Evolutionary conservation across 2,329 filamentous ascomycete species (phyloP).

Genomic region (Diplodia corticola): DNA sequence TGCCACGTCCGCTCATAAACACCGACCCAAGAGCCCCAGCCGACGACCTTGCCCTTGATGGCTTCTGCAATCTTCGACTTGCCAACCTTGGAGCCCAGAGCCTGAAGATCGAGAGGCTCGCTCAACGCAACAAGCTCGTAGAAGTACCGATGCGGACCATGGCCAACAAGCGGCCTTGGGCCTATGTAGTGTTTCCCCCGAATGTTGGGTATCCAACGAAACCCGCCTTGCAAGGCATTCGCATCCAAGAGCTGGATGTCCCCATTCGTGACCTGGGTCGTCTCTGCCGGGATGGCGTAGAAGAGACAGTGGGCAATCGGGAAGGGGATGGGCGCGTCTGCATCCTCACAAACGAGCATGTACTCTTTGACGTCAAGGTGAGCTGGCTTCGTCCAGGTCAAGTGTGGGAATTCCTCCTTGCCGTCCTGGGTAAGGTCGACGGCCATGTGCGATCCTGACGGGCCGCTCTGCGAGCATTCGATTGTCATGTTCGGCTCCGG

Average conservation of each 20-base stretch:
- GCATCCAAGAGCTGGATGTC: constrained; percentile 10
- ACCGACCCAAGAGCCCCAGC: constrained; percentile 54
- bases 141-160: constrained; percentile 56
- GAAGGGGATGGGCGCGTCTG: constrained; percentile 24
- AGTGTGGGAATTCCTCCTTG: constrained; percentile 19
- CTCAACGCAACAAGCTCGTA: constrained; percentile 53
- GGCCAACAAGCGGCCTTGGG: constrained; percentile 51
- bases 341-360: constrained; percentile 24
- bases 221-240: constrained; percentile 45
- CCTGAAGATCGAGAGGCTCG: constrained; percentile 42
- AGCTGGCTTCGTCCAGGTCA: constrained; percentile 13
- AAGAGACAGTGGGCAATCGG: constrained; percentile 23
- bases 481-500: constrained; percentile 42
- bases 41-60: constrained; percentile 51
- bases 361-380: constrained; percentile 24
- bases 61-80: constrained; percentile 47
- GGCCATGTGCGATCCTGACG: constrained; percentile 38
- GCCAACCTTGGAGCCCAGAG: constrained; percentile 33
- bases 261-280: constrained; percentile 2
- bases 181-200: constrained; percentile 47
- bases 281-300: constrained; percentile 23
- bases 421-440: constrained; percentile 39
- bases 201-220: constrained; percentile 49
- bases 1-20: constrained; percentile 47
- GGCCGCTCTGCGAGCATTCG: constrained; percentile 45